phyloP scores from a whole-genome alignment of 306 rosid species.

The Dalbergia cochinchinensis region DNA sequence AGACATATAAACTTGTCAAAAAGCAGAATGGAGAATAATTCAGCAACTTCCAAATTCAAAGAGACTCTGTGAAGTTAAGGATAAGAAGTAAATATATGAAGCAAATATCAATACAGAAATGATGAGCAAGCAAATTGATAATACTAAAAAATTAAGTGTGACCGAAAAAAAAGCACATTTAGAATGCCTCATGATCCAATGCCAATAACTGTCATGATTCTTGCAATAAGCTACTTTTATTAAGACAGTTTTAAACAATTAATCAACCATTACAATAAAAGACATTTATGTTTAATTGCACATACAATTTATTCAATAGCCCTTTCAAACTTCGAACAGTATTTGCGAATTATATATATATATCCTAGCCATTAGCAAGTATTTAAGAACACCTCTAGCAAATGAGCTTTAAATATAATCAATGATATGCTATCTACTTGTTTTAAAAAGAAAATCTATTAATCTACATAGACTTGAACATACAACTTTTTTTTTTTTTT shows the following conservation, averaged over 20 bases:
- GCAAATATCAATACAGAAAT: conserved; percentile 13
- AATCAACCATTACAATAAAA: background rate
- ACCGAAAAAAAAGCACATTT: background rate
- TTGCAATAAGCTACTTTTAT: background rate
- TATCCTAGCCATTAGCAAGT: background rate
- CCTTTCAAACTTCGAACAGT: background rate
- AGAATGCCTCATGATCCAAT: background rate
- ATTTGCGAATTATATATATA: background rate
- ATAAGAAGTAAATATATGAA: conserved; percentile 36
- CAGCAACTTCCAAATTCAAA: conserved; percentile 23
- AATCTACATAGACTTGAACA: background rate
- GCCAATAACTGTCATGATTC: background rate
- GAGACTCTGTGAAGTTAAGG: conserved; percentile 11
- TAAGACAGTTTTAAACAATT: background rate
- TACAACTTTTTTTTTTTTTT: background rate
- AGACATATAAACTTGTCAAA: conserved; percentile 10
- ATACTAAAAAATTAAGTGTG: background rate
- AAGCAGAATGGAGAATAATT: conserved; percentile 30
- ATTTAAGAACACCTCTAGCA: background rate
- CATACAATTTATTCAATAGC: background rate
- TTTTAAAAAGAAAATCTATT: background rate
- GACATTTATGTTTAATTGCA: background rate
- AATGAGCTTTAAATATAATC: background rate
- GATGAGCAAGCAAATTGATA: background rate
- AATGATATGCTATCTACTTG: background rate